Evolutionary conservation across 1,139 yeast species (phyloP).

Genomic region (Yamadazyma jaroonii): DNA sequence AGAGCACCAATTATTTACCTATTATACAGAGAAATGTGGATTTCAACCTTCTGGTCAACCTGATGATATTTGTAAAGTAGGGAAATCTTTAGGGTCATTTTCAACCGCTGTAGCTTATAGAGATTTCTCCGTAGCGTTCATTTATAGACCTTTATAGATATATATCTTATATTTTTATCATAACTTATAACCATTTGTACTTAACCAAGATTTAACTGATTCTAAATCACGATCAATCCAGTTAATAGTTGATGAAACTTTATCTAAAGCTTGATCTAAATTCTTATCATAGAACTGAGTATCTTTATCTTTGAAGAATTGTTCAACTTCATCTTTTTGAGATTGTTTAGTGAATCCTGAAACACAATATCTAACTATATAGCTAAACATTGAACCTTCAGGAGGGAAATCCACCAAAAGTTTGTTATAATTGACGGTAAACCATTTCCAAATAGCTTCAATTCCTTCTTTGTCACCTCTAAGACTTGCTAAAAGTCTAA

Average conservation of each 20-base stretch:
- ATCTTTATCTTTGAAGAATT: conserved; percentile 59
- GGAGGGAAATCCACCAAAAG: conserved; percentile 70
- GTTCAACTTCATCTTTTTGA: conserved; percentile 54
- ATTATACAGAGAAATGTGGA: conserved; percentile 41
- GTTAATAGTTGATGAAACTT: conserved; percentile 55
- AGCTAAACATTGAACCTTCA: conserved; percentile 74
- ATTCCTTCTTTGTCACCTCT: conserved; percentile 62
- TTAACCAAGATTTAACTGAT: conserved; percentile 54
- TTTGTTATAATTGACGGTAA: conserved; percentile 69
- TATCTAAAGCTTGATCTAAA: conserved; percentile 69
- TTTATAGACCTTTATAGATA: conserved; percentile 18
- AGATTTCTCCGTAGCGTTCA: conserved; percentile 33
- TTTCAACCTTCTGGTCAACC: conserved; percentile 28
- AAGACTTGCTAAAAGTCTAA: conserved; percentile 73
- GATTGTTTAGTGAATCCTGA: conserved; percentile 63
- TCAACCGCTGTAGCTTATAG: conserved; percentile 29
- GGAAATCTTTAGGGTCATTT: conserved; percentile 15
- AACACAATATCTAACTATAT: conserved; percentile 61
- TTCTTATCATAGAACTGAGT: conserved; percentile 75
- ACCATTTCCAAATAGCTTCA: conserved; percentile 73
- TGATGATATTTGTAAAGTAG: conserved; percentile 17
- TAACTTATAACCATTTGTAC: conserved; percentile 37
- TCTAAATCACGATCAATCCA: conserved; percentile 67
- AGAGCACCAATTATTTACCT: conserved; percentile 49
- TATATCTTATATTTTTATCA: conserved; percentile 1